Base-by-base conservation (phyloP, 495 filamentous ascomycete genomes). In the Penicillium parvum region DNA sequence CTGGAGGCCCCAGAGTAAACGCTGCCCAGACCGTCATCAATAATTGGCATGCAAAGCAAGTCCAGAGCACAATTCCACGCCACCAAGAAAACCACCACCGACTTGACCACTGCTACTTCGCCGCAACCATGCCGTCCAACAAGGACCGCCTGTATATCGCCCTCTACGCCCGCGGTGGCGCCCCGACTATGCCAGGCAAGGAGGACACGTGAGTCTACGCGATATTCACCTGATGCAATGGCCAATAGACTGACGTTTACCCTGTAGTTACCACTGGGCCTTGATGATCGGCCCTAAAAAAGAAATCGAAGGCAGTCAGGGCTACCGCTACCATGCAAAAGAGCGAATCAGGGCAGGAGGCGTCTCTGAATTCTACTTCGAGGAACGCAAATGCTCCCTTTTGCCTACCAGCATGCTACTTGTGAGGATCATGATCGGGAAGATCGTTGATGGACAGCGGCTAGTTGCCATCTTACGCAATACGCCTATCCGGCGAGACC, bases 351-450 rank as follows among this genome's bases (percentile, higher is more conserved):
- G n/a, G n/a, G n/a, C n/a, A n/a, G n/a, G n/a, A 64, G 32, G n/a
- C n/a, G n/a, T n/a, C n/a, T n/a, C n/a, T n/a, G n/a, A n/a, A n/a
- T n/a, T n/a, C n/a, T n/a, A n/a, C n/a, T n/a, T n/a, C n/a, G n/a
- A n/a, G n/a, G n/a, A n/a, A n/a, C n/a, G n/a, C n/a, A n/a, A n/a
- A n/a, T n/a, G n/a, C n/a, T 28, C 26, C 9, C 26, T 28, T 8
- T n/a, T n/a, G n/a, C n/a, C 26, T 28, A 61, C 60, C 4, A 49
- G 44, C 12, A 60, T 59, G 58, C 40, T 74, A 9, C 68, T 76
- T 45, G 68, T 68, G 29, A 65, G 72, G 6, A 35, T 75, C 29
- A 42, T 72, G 47, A 53, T 75, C 20, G 71, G 61, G 16, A 75
- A 76, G 46, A 52, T 75, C 18, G 43, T 45, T 30, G 50, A 75